phyloP scores from a whole-genome alignment of 164 flowering plant species.

The Liriodendron chinense region DNA sequence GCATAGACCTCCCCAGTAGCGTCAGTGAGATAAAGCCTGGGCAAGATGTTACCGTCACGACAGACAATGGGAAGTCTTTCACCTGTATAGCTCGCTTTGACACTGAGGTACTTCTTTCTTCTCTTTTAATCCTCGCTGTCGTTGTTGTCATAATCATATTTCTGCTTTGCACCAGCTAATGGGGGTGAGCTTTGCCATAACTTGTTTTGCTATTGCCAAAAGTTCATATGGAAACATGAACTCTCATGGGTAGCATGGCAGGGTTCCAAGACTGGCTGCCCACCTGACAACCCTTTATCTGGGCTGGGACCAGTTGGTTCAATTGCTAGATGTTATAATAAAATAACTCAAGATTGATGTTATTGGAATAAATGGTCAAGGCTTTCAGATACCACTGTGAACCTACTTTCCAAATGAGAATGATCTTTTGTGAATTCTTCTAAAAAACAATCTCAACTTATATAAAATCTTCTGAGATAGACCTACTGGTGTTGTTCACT shows the following conservation, averaged over 20 bases:
- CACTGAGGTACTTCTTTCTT: slow-evolving; percentile 31
- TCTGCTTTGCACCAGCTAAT: background rate
- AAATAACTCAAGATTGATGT: background rate
- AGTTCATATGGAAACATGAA: background rate
- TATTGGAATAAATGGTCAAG: background rate
- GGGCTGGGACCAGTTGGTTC: too few relatives aligned
- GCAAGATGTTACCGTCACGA: slow-evolving; percentile 36
- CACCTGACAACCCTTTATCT: too few relatives aligned
- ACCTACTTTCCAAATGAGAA: slow-evolving; percentile 88
- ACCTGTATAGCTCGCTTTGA: slow-evolving; percentile 43
- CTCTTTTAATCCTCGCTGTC: background rate
- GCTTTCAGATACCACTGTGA: background rate
- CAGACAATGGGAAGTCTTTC: slow-evolving; percentile 40
- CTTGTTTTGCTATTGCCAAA: background rate
- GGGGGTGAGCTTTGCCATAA: background rate
- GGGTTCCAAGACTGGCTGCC: too few relatives aligned
- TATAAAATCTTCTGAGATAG: slow-evolving; percentile 84
- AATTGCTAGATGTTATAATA: too few relatives aligned
- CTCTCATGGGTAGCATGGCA: too few relatives aligned
- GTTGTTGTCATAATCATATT: background rate
- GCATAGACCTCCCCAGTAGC: slow-evolving; percentile 32
- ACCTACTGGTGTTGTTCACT: slow-evolving; percentile 74
- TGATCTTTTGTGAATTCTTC: slow-evolving; percentile 86
- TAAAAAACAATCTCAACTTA: slow-evolving; percentile 90
- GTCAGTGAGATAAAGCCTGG: slow-evolving; percentile 40